phyloP scores from a whole-genome alignment of 169 alveolate species.

The Cryptosporidium ryanae region DNA sequence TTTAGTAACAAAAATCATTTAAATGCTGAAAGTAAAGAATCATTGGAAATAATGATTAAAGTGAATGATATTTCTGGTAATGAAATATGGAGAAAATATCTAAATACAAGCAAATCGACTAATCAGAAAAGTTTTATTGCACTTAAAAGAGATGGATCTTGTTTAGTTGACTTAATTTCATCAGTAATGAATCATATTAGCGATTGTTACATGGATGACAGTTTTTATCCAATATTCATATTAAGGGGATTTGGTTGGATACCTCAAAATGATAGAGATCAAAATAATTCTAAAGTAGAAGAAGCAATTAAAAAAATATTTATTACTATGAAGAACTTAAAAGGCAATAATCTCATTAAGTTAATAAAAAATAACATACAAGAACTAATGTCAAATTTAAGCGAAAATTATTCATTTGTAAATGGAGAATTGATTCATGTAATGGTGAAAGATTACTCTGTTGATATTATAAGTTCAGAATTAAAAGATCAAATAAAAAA shows the following conservation, averaged over 20 bases:
- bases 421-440: slow-evolving; percentile 23
- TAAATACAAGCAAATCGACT: neutral
- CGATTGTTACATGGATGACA: neutral
- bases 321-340: neutral
- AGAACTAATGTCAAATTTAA: slow-evolving; percentile 14
- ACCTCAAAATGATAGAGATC: neutral
- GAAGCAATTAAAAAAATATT: neutral
- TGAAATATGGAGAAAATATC: neutral
- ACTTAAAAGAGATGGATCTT: slow-evolving; percentile 6
- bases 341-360: neutral
- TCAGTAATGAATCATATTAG: neutral
- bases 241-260: slow-evolving; percentile 59
- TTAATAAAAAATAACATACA: neutral
- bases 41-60: neutral
- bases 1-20: neutral
- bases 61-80: neutral
- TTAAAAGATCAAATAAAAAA: slow-evolving; percentile 28
- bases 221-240: neutral
- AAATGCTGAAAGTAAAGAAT: neutral
- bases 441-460: slow-evolving; percentile 2
- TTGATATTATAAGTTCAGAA: slow-evolving; percentile 23
- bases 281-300: neutral
- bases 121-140: slow-evolving; percentile 5
- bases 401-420: slow-evolving; percentile 21
- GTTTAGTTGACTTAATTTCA: slow-evolving; percentile 36